A percentile compares a stretch with the other conserved stretches of the same genome.
Conservation (phyloP, 148 eudicot species). For the Arctostaphylos glauca region DNA sequence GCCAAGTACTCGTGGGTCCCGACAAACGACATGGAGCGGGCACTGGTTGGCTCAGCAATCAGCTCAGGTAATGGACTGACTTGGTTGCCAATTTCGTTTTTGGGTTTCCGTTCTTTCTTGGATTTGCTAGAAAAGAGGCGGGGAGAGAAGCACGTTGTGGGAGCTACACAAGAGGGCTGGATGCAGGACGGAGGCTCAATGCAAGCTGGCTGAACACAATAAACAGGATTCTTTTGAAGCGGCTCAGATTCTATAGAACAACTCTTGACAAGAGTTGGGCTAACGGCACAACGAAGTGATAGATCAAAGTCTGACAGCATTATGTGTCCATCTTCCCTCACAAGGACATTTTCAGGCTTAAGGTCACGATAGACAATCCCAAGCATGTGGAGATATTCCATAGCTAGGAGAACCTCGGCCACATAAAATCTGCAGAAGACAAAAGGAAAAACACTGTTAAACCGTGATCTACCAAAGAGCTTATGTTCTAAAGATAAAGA, state of each 20-base stretch:
- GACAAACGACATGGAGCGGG: constrained; percentile 69
- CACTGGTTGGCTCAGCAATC: constrained; percentile 63
- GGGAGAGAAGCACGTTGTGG: constrained; percentile 66
- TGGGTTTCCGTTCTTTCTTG: constrained; percentile 51
- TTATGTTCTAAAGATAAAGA: too few relatives aligned
- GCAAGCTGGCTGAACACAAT: constrained; percentile 67
- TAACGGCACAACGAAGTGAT: constrained; percentile 65
- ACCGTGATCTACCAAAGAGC: background rate
- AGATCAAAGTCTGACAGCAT: constrained; percentile 81
- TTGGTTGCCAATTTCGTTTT: constrained; percentile 50
- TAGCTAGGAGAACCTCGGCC: constrained; percentile 62
- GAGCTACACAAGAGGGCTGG: constrained; percentile 65
- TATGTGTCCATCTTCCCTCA: constrained; percentile 75
- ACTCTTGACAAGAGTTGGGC: constrained; percentile 54
- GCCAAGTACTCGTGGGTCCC: constrained; percentile 38
- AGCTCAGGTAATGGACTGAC: constrained; percentile 63
- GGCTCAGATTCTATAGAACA: constrained; percentile 39
- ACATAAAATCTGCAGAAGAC: constrained; percentile 57
- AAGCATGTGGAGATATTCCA: constrained; percentile 83
- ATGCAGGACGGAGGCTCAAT: constrained; percentile 58
- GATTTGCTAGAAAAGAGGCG: constrained; percentile 63
- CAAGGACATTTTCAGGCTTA: constrained; percentile 71
- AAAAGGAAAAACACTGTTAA: background rate
- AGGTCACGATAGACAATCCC: constrained; percentile 71
- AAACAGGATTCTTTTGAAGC: constrained; percentile 38